phyloP scores from a whole-genome alignment of 2,329 filamentous ascomycete genomes.

The Paecilomyces formosus region DNA sequence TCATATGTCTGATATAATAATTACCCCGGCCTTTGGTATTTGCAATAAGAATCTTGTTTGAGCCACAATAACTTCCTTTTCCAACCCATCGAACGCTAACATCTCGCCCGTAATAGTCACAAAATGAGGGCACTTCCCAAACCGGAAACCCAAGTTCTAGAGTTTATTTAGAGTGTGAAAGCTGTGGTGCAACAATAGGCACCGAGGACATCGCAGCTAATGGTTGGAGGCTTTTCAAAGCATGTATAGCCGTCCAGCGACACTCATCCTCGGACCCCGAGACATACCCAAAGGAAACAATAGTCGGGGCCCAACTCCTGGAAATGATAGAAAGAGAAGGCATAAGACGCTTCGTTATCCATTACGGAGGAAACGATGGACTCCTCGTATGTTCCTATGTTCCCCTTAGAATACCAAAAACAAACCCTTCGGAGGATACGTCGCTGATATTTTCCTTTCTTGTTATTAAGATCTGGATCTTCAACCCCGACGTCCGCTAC shows the following conservation, averaged over 20 bases:
- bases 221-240: constrained; percentile 46
- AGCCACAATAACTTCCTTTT: not conserved
- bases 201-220: constrained; percentile 33
- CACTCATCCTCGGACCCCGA: constrained; percentile 19
- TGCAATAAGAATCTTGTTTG: not conserved
- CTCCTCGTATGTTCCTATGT: constrained; percentile 25
- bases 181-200: constrained; percentile 24
- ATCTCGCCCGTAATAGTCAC: not conserved
- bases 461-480: constrained; percentile 47
- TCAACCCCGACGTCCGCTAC: constrained; percentile 52
- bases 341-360: constrained; percentile 48
- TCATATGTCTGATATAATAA: not conserved
- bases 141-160: constrained; percentile 5
- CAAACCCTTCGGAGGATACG: not conserved
- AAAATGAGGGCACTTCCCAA: constrained; percentile 23
- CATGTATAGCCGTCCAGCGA: constrained; percentile 30
- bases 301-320: constrained; percentile 49
- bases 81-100: constrained; percentile 9
- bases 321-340: constrained; percentile 50
- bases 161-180: constrained; percentile 19
- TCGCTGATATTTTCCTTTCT: constrained; percentile 2
- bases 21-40: not conserved
- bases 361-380: constrained; percentile 24
- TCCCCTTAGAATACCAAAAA: not conserved
- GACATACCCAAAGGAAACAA: constrained; percentile 24